Conservation (phyloP, 1,284 basidiomycete species). For the Lentinula novae-zelandiae region DNA sequence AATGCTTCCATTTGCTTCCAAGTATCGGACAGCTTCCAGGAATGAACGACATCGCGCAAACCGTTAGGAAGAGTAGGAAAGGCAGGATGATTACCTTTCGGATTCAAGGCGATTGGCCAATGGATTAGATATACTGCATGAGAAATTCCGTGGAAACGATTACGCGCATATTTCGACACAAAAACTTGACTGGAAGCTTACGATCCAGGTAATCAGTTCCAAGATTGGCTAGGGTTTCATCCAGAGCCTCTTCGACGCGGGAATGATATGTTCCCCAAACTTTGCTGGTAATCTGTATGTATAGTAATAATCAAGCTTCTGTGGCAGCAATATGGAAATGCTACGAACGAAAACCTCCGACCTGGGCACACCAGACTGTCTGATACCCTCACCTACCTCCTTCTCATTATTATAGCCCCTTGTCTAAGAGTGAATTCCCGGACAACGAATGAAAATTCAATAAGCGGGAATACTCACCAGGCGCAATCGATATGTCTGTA, state of each 20-base stretch:
- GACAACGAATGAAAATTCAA: conserved; percentile 25
- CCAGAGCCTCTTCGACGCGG: conserved; percentile 71
- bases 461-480: conserved; percentile 38
- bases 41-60: conserved; percentile 60
- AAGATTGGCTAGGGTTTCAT: conserved; percentile 68
- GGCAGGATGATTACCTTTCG: conserved; percentile 67
- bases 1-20: conserved; percentile 84
- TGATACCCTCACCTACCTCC: conserved; percentile 83
- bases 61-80: conserved; percentile 71
- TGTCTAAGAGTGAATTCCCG: conserved; percentile 18
- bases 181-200: conserved; percentile 27
- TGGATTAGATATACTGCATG: conserved; percentile 70
- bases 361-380: conserved; percentile 72
- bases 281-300: conserved; percentile 59
- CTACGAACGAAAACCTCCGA: conserved; percentile 75
- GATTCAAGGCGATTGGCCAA: conserved; percentile 79
- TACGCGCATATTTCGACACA: neutral
- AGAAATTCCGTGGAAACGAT: neutral
- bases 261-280: conserved; percentile 72
- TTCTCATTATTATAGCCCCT: conserved; percentile 76
- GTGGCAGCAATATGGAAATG: neutral
- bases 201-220: conserved; percentile 78
- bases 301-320: neutral
- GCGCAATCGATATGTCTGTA: conserved; percentile 83
- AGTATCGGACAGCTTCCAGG: conserved; percentile 67